phyloP scores from a whole-genome alignment of 495 filamentous ascomycete species.

The Hypoxylon crocopeplum region DNA sequence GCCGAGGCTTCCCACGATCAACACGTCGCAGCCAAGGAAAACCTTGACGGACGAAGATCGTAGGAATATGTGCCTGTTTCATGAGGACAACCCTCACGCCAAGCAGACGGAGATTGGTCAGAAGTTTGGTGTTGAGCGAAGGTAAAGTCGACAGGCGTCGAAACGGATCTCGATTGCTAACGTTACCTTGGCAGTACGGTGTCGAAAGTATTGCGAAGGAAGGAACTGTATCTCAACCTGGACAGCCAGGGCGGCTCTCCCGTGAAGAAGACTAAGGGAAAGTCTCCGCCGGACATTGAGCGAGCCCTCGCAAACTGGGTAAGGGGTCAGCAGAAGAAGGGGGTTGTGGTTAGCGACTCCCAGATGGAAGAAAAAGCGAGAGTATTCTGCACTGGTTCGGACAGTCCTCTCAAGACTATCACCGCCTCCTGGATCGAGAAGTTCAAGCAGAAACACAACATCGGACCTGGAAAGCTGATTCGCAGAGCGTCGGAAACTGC shows the following conservation, averaged over 20 bases:
- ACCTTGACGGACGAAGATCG: slow-evolving; percentile 94
- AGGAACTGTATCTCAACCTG: slow-evolving; percentile 92
- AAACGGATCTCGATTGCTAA: slow-evolving; percentile 29
- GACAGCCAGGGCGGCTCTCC: slow-evolving; percentile 90
- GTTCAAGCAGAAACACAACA: slow-evolving; percentile 92
- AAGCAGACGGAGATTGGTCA: slow-evolving; percentile 99
- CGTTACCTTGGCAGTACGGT: slow-evolving; percentile 75
- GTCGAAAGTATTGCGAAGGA: slow-evolving; percentile 94
- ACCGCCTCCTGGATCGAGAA: slow-evolving; percentile 89
- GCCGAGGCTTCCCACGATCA: slow-evolving; percentile 53
- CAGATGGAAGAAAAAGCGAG: slow-evolving; percentile 87
- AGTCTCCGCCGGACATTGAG: slow-evolving; percentile 89
- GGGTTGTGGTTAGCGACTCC: slow-evolving; percentile 77
- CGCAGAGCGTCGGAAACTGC: slow-evolving; percentile 75
- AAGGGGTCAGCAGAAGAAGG: slow-evolving; percentile 78
- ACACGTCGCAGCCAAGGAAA: slow-evolving; percentile 73
- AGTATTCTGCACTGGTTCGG: slow-evolving; percentile 82
- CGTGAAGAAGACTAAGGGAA: slow-evolving; percentile 86
- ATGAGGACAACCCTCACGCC: slow-evolving; percentile 90
- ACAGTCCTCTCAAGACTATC: slow-evolving; percentile 77
- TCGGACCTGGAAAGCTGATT: slow-evolving; percentile 66
- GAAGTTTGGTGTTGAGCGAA: slow-evolving; percentile 97
- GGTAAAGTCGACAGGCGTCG: slow-evolving; percentile 62
- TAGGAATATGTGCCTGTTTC: slow-evolving; percentile 92
- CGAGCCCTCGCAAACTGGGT: slow-evolving; percentile 92